Base-by-base conservation (phyloP, 768 basidiomycete genomes). In the Hysterangium stoloniferum region DNA sequence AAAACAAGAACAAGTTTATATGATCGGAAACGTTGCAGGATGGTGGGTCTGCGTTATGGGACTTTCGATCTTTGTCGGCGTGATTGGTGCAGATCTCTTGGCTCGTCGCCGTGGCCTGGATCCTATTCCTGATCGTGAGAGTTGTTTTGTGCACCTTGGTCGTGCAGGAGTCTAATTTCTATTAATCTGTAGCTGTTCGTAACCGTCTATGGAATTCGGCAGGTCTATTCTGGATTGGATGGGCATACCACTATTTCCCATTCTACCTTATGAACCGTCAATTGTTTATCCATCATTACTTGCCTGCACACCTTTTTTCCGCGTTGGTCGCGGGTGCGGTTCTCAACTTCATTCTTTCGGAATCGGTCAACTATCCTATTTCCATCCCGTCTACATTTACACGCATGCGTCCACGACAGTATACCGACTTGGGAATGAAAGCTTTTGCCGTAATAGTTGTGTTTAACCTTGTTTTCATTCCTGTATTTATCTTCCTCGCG, bases 201-300 rank as follows among this genome's bases (percentile, higher is more conserved):
- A 93, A 95, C 62, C 84, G 96, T 31, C 73, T 98, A 9, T 90
- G 93, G 81, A 94, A 98, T 63, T 93, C 92, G 40, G 80, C 88
- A 22, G 92, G 95, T 19, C 96, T 97, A 75, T 98, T 99, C 80
- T 68, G 93, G 48, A 70, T 93, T 27, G 79, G 95, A 22, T 99
- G 96, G 96, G 84, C 77, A 11, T 89, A 88, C 49, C 96, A 99
- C 65, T 99, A 96, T 70, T 71, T 86, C 61, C 96, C 96, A 5
- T 99, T 98, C 78, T 99, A 90, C 82, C 75, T 97, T 24, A 95
- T 99, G 91, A 85, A 77, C 61, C 87, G 96, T 33, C 96, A 99
- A 61, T 75, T 94, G 36, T 99, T 99, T 76, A 72, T 99, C 22
- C 96, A 99, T 64, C 94, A 96, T 66, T 99, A 99, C 65, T 82